These are phyloP conservation scores for Naganishia antarctica DNA, from an alignment of 768 basidiomycete species.

Conservation along the genomic window DNA sequence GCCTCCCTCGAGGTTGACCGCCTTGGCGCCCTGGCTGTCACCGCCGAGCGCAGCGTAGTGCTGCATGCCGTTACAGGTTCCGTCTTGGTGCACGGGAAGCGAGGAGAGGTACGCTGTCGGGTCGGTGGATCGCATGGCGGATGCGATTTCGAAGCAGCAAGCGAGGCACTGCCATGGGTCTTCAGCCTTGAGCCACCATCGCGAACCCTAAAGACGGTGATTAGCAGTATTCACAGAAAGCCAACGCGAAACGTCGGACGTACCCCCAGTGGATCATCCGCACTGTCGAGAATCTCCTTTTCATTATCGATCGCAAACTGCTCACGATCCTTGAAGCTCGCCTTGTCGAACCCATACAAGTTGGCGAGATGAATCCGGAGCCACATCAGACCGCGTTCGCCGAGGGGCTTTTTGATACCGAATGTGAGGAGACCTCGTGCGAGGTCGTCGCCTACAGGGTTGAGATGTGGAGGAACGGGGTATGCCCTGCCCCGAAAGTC, in stretches of 20 bases:
- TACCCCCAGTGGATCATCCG: constrained; percentile 70
- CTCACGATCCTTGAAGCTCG: constrained; percentile 86
- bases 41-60: constrained; percentile 98
- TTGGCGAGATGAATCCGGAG: constrained; percentile 93
- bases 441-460: constrained; percentile 91
- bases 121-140: constrained; percentile 67
- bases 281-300: constrained; percentile 75
- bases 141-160: constrained; percentile 79
- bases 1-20: constrained; percentile 81
- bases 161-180: constrained; percentile 98
- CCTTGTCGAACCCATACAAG: constrained; percentile 90
- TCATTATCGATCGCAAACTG: constrained; percentile 67
- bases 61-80: constrained; percentile 96
- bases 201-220: constrained; percentile 18
- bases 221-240: neutral
- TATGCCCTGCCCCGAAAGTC: constrained; percentile 98
- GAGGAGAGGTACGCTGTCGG: constrained; percentile 59
- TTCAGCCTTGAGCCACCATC: constrained; percentile 86
- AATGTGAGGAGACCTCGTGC: constrained; percentile 77
- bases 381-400: constrained; percentile 81
- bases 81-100: constrained; percentile 95
- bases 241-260: constrained; percentile 33
- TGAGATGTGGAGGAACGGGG: constrained; percentile 90
- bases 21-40: constrained; percentile 75
- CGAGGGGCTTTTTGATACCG: constrained; percentile 70